Percentiles rank a stretch among this genome's conserved stretches.
Evolutionary conservation across 148 eudicot species (phyloP).

Genomic region (Fagopyrum esculentum): DNA sequence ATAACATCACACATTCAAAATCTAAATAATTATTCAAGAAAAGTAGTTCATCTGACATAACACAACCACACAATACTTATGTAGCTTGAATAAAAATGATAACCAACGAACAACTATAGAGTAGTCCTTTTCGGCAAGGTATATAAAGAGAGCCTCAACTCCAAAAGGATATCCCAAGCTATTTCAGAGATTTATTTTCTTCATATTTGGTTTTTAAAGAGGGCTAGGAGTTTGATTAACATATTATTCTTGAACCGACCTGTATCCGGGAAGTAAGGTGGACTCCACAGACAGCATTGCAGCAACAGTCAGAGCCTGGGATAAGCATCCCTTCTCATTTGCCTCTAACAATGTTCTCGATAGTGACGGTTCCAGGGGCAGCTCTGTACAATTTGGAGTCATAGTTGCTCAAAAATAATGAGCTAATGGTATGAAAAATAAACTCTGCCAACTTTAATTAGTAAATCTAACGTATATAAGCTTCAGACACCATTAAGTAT

Average conservation of each 20-base stretch:
- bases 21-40: background rate
- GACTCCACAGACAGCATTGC: conserved; percentile 97
- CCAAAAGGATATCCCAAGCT: background rate
- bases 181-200: background rate
- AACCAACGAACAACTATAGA: background rate
- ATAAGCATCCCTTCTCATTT: conserved; percentile 69
- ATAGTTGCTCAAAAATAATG: conserved; percentile 1
- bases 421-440: background rate
- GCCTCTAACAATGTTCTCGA: conserved; percentile 93
- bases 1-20: background rate
- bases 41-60: background rate
- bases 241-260: conserved; percentile 28
- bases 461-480: background rate
- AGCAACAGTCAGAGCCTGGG: conserved; percentile 92
- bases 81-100: background rate
- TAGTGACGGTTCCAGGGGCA: conserved; percentile 94
- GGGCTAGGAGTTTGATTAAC: background rate
- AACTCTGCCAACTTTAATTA: background rate
- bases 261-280: conserved; percentile 66
- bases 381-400: conserved; percentile 39
- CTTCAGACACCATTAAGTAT: background rate
- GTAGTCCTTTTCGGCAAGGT: background rate
- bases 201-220: background rate
- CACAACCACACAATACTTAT: background rate
- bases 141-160: background rate